Evolutionary conservation across 2,329 filamentous ascomycete genomes (phyloP), one percentile per base, ranked within the genome.

Genomic region (Fusarium mangiferae): DNA sequence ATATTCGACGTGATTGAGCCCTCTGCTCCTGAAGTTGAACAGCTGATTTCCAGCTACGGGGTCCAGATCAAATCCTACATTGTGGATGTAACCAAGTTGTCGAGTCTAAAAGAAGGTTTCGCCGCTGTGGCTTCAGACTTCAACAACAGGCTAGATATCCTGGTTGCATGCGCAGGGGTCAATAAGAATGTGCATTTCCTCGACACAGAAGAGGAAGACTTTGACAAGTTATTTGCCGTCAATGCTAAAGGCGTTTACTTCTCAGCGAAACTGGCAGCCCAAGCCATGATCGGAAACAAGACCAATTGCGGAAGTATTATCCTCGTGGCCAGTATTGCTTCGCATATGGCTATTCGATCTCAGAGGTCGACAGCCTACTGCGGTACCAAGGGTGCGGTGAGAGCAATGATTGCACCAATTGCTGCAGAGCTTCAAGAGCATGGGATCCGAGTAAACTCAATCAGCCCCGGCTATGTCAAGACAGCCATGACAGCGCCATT

Each of bases 171-270:
- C 74, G 89, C 89, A 2, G 89, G 89, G 6, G 85, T 86, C 15
- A 87, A 86, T 41, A 90, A 91, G 77, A 80, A 79, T 33, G 90
- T 90, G 76, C 90, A 90, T 82, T 86, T 90, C 5, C 91, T 90
- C 4, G 79, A 86, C 30, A 87, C 90, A 1, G 90, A 88, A 0
- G 90, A 92, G 62, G 85, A 86, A 18, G 91, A 93, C 57, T 93
- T 91, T 75, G 89, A 92, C 75, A 85, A 85, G 59, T 87, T 90
- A 26, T 90, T 92, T 75, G 85, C 86, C 56, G 90, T 92, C 60
- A 93, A 93, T 74, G 89, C 92, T 65, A 91, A 91, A 81, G 87
- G 88, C 8, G 87, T 93, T 48, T 93, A 88, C 81, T 83, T 89
- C 54, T 88, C 88, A 0, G 87, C 87, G 0, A 85, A 88, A 72